phyloP scores from a whole-genome alignment of 495 filamentous ascomycete species.

The Darksidea phi region DNA sequence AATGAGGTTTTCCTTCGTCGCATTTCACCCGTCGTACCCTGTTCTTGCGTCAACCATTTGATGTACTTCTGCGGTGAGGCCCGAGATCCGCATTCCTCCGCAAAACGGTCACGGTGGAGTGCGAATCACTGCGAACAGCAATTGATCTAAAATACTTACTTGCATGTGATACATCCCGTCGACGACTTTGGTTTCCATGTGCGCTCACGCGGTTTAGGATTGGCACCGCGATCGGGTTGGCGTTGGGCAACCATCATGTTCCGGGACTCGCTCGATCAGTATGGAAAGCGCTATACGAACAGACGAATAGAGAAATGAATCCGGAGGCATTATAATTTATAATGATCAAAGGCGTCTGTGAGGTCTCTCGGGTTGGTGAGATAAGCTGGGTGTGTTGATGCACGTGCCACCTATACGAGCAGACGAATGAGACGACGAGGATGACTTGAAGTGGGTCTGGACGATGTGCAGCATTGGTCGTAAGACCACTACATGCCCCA shows the following conservation, averaged over 20 bases:
- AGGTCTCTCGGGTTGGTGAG: not conserved
- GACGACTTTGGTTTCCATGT: conserved; percentile 19
- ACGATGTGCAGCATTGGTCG: too few species aligned
- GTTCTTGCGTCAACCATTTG: not conserved
- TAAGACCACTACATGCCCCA: too few species aligned
- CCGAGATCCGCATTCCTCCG: not conserved
- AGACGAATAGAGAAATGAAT: too few species aligned
- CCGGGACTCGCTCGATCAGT: not conserved
- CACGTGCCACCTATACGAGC: not conserved
- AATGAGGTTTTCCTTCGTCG: conserved; percentile 24
- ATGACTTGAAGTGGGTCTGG: too few species aligned
- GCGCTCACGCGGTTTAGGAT: not conserved
- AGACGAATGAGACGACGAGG: not conserved
- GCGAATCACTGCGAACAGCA: not conserved
- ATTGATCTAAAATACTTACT: not conserved
- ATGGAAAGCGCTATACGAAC: too few species aligned
- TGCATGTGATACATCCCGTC: conserved; percentile 27
- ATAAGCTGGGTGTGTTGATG: not conserved
- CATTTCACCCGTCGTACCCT: conserved; percentile 27
- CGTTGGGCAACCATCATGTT: not conserved
- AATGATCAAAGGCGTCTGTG: not conserved
- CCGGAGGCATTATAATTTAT: too few species aligned
- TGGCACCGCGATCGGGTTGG: not conserved
- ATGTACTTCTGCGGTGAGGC: too few species aligned
- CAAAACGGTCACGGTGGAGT: not conserved